These are phyloP conservation scores for Syzygium malaccense DNA, from an alignment of 441 rosid species.

Conservation along the genomic window DNA sequence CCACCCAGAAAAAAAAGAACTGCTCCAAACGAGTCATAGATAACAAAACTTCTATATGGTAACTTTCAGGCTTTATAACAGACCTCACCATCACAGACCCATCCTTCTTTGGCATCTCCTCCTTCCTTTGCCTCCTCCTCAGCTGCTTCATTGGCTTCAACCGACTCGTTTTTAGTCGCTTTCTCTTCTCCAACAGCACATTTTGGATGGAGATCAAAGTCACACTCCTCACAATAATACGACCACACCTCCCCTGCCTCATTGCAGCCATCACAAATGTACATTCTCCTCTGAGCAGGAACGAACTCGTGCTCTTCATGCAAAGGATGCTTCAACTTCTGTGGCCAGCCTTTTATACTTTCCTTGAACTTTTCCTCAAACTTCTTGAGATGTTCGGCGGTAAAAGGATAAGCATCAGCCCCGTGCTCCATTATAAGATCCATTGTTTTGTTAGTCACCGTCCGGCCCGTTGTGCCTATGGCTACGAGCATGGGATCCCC, in stretches of 20 bases:
- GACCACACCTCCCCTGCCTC: slow-evolving; percentile 1
- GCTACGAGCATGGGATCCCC: too few relatives aligned
- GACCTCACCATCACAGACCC: slow-evolving; percentile 57
- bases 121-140: slow-evolving; percentile 8
- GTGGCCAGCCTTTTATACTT: slow-evolving; percentile 16
- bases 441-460: too few relatives aligned
- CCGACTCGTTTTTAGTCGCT: background rate
- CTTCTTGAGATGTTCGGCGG: too few relatives aligned
- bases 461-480: too few relatives aligned
- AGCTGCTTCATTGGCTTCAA: background rate
- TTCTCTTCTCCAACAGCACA: background rate
- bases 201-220: background rate
- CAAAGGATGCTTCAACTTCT: slow-evolving; percentile 18
- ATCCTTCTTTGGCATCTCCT: slow-evolving; percentile 29
- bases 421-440: too few relatives aligned
- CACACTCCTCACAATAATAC: background rate
- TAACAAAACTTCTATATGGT: background rate
- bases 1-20: background rate
- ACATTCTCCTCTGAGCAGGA: background rate
- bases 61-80: slow-evolving; percentile 21
- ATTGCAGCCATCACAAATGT: slow-evolving; percentile 10
- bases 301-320: slow-evolving; percentile 21
- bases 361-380: background rate
- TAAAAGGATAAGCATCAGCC: too few relatives aligned
- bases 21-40: too few relatives aligned